Evolutionary conservation across 2,329 filamentous ascomycete species (phyloP), one percentile per base, ranked within the genome.

Genomic region (Emericellopsis cladophorae): DNA sequence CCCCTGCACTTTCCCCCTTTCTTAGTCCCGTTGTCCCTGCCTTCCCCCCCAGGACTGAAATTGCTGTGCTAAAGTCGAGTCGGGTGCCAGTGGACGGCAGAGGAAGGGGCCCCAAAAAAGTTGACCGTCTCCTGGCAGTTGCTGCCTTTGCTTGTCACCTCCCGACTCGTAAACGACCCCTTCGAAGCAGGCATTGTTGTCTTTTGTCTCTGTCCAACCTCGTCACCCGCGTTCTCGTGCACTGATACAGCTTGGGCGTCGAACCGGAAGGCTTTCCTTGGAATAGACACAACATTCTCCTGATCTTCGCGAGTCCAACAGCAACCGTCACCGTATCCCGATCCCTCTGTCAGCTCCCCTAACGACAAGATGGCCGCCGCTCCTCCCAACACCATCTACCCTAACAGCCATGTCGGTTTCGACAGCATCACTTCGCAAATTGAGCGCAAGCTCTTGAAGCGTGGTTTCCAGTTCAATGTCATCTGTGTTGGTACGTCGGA

Each of bases 341-440:
- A 14, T n/a, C 21, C 37, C 39, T 33, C 18, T 21, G 18, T 21
- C 31, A 23, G 15, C 49, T 54, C 51, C 46, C 50, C 14, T 14
- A 18, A 48, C 49, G 50, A 56, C 58, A 68, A 59, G 54, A 74
- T 72, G 67, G 66, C 67, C 50, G 65, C 68, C 62, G 81, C 84
- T 76, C 78, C 81, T 56, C 61, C 79, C 59, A 69, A 77, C 57
- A 79, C 79, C 58, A 78, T 83, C 62, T 92, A 86, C 68, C 92
- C 92, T 59, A 82, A 92, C 65, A 94, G 83, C 82, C 92, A 96
- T 76, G 92, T 98, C 66, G 92, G 92, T 79, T 98, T 98, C 74
- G 92, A 98, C 74, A 95, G 88, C 74, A 98, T 98, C 76, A 98
- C 92, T 55, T 88, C 83, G 53, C 92, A 98, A 75, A 98, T 98